Conservation (phyloP, 2,329 filamentous ascomycete genomes). For the Venturia aucupariae region DNA sequence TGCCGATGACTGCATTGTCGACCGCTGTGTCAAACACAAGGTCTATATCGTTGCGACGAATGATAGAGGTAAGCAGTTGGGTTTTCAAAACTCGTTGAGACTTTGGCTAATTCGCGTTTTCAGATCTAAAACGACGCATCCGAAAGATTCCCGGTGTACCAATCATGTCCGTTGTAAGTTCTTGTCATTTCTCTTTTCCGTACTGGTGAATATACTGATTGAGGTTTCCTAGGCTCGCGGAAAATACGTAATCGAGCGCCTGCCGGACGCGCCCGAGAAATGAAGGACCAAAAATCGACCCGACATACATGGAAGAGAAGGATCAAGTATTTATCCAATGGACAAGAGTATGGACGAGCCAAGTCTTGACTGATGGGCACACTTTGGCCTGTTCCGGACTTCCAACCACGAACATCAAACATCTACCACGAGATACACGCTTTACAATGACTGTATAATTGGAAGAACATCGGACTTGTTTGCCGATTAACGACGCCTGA, state of each 20-base stretch:
- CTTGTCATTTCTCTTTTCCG: neutral
- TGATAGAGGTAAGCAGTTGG: constrained; percentile 41
- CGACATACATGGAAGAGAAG: neutral
- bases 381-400: neutral
- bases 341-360: neutral
- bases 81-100: neutral
- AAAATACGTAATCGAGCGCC: constrained; percentile 88
- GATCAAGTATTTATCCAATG: neutral
- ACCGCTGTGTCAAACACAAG: constrained; percentile 36
- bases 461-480: neutral
- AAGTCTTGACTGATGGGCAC: neutral
- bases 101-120: constrained; percentile 13
- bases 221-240: constrained; percentile 32
- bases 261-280: constrained; percentile 73
- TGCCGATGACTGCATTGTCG: constrained; percentile 67
- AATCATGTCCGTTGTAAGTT: constrained; percentile 67
- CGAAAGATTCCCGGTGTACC: constrained; percentile 73
- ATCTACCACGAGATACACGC: neutral
- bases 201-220: neutral
- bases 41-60: constrained; percentile 46
- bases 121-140: constrained; percentile 70
- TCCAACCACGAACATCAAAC: neutral
- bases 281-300: constrained; percentile 20
- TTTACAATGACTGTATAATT: neutral
- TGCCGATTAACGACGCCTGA: neutral